Conservation (phyloP, 108 stramenopile genomes). For the Phaeodactylum tricornutum region DNA sequence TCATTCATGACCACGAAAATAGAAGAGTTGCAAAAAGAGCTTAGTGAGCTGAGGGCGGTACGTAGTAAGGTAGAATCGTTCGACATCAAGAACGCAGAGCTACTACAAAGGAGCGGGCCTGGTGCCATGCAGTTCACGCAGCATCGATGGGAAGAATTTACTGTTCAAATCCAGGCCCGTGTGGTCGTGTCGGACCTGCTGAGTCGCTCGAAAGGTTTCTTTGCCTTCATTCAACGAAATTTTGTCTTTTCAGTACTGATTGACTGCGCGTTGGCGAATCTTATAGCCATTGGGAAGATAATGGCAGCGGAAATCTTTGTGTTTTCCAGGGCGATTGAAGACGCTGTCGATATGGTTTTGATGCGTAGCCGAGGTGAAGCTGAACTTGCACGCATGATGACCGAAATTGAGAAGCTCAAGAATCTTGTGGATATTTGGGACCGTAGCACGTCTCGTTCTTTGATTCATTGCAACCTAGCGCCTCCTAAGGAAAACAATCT, state of each 20-base stretch:
- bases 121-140: slow-evolving; percentile 64
- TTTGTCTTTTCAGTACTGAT: slow-evolving; percentile 73
- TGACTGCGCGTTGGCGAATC: slow-evolving; percentile 77
- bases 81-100: slow-evolving; percentile 82
- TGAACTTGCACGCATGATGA: slow-evolving; percentile 74
- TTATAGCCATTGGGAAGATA: slow-evolving; percentile 64
- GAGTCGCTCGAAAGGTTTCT: slow-evolving; percentile 54
- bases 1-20: slow-evolving; percentile 58
- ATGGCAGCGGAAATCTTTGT: slow-evolving; percentile 77
- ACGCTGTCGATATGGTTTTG: slow-evolving; percentile 71
- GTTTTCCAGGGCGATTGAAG: slow-evolving; percentile 78
- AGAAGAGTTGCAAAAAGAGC: slow-evolving; percentile 64
- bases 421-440: slow-evolving; percentile 53
- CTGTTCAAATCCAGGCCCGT: slow-evolving; percentile 59
- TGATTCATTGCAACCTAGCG: slow-evolving; percentile 52
- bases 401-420: slow-evolving; percentile 60
- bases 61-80: slow-evolving; percentile 78
- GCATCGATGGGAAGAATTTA: slow-evolving; percentile 65
- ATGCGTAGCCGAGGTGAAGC: slow-evolving; percentile 76
- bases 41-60: slow-evolving; percentile 35
- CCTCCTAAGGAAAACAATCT: not conserved
- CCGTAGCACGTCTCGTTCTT: slow-evolving; percentile 29
- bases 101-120: slow-evolving; percentile 56
- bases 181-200: slow-evolving; percentile 44
- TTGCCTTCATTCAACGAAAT: slow-evolving; percentile 68